Evolutionary conservation across 495 filamentous ascomycete species (phyloP).

Genomic region (Oidiodendron maius): DNA sequence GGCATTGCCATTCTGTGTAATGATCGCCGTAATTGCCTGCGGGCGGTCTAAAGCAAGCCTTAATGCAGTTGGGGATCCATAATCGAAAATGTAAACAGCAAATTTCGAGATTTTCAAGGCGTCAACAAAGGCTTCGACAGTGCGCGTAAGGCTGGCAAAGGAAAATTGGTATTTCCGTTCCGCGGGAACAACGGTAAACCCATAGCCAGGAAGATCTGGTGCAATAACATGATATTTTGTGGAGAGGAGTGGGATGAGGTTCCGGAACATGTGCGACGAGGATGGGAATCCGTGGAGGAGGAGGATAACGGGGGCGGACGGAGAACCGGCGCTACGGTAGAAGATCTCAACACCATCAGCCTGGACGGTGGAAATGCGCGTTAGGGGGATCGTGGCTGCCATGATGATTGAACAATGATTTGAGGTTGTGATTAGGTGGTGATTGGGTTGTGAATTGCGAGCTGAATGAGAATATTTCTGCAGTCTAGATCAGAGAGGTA

Average conservation of each 20-base stretch:
- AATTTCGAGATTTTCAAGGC: conserved; percentile 37
- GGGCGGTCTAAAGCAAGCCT: conserved; percentile 44
- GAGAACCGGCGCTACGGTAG: conserved; percentile 41
- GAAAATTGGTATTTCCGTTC: conserved; percentile 40
- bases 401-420: neutral
- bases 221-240: conserved; percentile 46
- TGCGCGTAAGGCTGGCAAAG: conserved; percentile 36
- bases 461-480: too few relatives aligned
- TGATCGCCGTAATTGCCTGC: conserved; percentile 41
- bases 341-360: conserved; percentile 45
- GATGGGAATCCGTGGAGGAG: conserved; percentile 60
- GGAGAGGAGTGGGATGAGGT: conserved; percentile 53
- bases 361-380: conserved; percentile 10
- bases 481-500: too few relatives aligned
- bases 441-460: too few relatives aligned
- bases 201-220: conserved; percentile 58
- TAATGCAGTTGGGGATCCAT: conserved; percentile 51
- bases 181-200: conserved; percentile 44
- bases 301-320: conserved; percentile 39
- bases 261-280: conserved; percentile 55
- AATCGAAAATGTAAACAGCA: conserved; percentile 59
- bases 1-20: conserved; percentile 59
- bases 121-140: conserved; percentile 35
- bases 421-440: neutral
- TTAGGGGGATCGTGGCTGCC: neutral